Conservation (phyloP, 2,329 filamentous ascomycete species). For the Diaporthe eres region DNA sequence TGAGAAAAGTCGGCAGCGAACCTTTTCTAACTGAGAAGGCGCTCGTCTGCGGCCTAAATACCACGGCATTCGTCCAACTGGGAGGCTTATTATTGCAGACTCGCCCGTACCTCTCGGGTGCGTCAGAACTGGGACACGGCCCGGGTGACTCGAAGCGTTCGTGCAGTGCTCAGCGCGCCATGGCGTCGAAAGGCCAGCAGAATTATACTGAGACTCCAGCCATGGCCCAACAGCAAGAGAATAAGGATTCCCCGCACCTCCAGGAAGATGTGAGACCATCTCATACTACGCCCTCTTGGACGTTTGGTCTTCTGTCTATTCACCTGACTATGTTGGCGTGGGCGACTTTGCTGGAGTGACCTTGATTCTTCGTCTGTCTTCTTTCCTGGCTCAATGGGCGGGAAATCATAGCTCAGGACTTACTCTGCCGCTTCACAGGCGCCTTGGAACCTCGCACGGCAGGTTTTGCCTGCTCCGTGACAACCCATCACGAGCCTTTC, state of each 20-base stretch:
- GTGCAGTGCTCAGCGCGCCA: constrained; percentile 4
- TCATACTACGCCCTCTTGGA: not conserved
- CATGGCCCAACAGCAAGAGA: not conserved
- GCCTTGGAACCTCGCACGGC: not conserved
- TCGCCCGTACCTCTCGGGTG: not conserved
- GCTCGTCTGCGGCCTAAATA: not conserved
- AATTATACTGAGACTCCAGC: constrained; percentile 2
- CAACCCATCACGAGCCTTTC: not conserved
- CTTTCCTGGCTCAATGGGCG: not conserved
- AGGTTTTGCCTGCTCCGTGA: not conserved
- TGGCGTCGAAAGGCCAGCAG: constrained; percentile 11
- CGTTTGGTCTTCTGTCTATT: not conserved
- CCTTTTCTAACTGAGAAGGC: not conserved
- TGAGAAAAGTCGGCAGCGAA: constrained; percentile 6
- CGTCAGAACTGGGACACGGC: not conserved
- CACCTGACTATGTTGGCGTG: not conserved
- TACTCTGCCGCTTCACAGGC: not conserved
- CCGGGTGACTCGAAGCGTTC: not conserved
- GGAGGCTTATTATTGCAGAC: not conserved
- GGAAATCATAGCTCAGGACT: not conserved
- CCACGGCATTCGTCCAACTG: not conserved
- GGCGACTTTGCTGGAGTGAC: not conserved
- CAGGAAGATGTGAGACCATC: not conserved
- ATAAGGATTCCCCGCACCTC: constrained; percentile 16
- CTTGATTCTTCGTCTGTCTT: not conserved